These are phyloP conservation scores for Pestalotiopsis sp. DNA, from an alignment of 2,329 filamentous ascomycete species.

Conservation along the genomic window DNA sequence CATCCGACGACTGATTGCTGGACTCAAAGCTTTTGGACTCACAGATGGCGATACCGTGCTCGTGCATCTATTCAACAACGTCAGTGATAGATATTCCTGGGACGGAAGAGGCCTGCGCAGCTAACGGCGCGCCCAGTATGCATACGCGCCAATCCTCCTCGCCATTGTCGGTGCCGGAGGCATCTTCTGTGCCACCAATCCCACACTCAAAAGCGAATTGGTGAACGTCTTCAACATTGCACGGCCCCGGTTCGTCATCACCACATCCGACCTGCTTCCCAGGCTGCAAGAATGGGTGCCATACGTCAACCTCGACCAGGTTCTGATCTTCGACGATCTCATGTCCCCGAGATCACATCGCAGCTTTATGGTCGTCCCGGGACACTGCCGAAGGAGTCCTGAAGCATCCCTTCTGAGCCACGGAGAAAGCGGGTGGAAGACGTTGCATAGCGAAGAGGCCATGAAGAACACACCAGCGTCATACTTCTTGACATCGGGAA, in stretches of 20 bases:
- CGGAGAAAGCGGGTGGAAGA: conserved; percentile 19
- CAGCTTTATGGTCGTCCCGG: background rate
- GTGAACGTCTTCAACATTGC: conserved; percentile 47
- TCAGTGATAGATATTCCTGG: conserved; percentile 1
- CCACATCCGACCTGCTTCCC: conserved; percentile 27
- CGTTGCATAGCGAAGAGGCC: conserved; percentile 20
- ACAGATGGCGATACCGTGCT: conserved; percentile 6
- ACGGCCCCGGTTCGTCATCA: conserved; percentile 47
- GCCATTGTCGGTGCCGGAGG: conserved; percentile 49
- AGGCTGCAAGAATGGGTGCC: background rate
- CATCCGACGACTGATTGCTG: conserved; percentile 26
- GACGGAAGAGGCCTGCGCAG: background rate
- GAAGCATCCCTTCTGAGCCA: conserved; percentile 26
- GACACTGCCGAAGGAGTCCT: conserved; percentile 25
- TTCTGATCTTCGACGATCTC: background rate
- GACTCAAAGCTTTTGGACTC: conserved; percentile 4
- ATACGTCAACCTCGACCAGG: background rate
- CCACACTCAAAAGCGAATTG: conserved; percentile 49
- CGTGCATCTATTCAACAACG: conserved; percentile 9
- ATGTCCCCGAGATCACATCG: background rate
- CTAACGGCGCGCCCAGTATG: conserved; percentile 30
- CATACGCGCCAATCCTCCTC: conserved; percentile 40
- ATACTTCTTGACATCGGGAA: conserved; percentile 38
- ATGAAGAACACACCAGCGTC: conserved; percentile 24
- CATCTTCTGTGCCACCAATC: conserved; percentile 54